These are phyloP conservation scores for Alternaria ventricosa DNA, from an alignment of 2,329 filamentous ascomycete genomes.

Conservation along the genomic window DNA sequence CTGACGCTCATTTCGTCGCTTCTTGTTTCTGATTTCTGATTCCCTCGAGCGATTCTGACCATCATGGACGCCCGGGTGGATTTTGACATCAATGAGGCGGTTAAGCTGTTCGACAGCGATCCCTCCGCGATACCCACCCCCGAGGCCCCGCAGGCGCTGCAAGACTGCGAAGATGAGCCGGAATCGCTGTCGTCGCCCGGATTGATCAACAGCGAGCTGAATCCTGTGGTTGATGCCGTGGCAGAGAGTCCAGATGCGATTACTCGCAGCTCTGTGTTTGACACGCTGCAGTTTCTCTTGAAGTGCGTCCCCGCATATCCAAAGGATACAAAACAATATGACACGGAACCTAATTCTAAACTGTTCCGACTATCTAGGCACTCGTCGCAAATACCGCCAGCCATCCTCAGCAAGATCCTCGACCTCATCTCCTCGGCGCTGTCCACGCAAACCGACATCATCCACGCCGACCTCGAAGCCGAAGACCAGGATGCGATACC, in stretches of 20 bases:
- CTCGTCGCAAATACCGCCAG: slow-evolving; percentile 77
- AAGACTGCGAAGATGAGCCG: slow-evolving; percentile 92
- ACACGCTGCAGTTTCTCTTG: slow-evolving; percentile 92
- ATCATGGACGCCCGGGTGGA: slow-evolving; percentile 71
- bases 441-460: slow-evolving; percentile 82
- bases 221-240: slow-evolving; percentile 90
- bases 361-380: slow-evolving; percentile 74
- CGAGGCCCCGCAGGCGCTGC: slow-evolving; percentile 81
- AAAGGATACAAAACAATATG: slow-evolving; percentile 35
- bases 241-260: slow-evolving; percentile 92
- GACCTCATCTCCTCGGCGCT: slow-evolving; percentile 87
- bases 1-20: slow-evolving; percentile 25
- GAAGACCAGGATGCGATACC: slow-evolving; percentile 82
- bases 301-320: slow-evolving; percentile 79
- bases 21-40: slow-evolving; percentile 18
- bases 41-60: slow-evolving; percentile 42
- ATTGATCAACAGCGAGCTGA: slow-evolving; percentile 83
- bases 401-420: slow-evolving; percentile 89
- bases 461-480: slow-evolving; percentile 84
- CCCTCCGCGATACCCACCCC: slow-evolving; percentile 81
- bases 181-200: slow-evolving; percentile 76
- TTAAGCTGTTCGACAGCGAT: slow-evolving; percentile 97
- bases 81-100: slow-evolving; percentile 95
- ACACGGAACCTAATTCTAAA: slow-evolving; percentile 64
- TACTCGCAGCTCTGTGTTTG: slow-evolving; percentile 77